Percentiles rank a stretch among this genome's conserved stretches.
phyloP scores from a whole-genome alignment of 768 basidiomycete species.

The Tulasnella sp. region DNA sequence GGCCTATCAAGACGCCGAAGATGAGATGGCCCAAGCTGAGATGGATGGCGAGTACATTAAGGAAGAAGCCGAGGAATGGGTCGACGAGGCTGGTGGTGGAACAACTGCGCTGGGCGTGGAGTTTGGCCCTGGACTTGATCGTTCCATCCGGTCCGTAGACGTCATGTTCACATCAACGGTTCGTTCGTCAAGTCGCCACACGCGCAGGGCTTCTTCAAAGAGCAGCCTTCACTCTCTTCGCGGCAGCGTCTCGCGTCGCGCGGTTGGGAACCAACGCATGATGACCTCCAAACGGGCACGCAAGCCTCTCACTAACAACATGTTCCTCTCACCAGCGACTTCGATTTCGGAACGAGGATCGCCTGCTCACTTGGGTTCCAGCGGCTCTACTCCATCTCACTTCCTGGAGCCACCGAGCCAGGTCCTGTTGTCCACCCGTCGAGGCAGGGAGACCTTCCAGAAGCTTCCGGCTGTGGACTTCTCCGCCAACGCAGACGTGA shows the following conservation, averaged over 20 bases:
- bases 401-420: conserved; percentile 1
- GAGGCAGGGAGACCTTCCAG: neutral
- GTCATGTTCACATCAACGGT: neutral
- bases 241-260: conserved; percentile 1
- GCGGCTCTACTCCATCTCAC: neutral
- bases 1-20: conserved; percentile 57
- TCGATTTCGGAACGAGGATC: neutral
- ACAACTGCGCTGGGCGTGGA: neutral
- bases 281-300: conserved; percentile 5
- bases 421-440: neutral
- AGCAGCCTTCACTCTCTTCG: neutral
- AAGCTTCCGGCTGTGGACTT: neutral
- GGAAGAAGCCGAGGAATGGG: conserved; percentile 33
- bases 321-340: conserved; percentile 12
- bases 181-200: neutral
- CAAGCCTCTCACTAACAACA: conserved; percentile 5
- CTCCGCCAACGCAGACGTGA: neutral
- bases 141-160: neutral
- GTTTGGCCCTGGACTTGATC: too few species aligned
- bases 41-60: conserved; percentile 20
- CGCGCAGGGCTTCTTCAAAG: neutral
- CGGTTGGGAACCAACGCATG: conserved; percentile 11
- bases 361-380: neutral
- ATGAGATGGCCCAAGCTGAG: conserved; percentile 23
- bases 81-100: conserved; percentile 18